These are phyloP conservation scores for Peribolospora baueri DNA, from an alignment of 768 basidiomycete species.

Conservation along the genomic window DNA sequence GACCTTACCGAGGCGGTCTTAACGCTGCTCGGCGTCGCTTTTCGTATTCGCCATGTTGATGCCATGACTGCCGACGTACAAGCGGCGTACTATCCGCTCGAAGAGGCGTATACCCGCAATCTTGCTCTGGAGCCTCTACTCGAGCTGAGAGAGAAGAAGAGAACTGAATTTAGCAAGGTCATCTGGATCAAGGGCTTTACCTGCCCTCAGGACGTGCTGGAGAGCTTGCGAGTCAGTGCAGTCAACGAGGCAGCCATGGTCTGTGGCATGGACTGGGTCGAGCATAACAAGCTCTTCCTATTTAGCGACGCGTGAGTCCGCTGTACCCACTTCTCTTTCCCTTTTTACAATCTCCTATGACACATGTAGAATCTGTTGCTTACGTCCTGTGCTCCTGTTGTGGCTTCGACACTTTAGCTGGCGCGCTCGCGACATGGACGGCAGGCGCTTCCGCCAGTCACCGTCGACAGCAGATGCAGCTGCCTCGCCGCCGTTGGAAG, in stretches of 20 bases:
- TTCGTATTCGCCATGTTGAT: constrained; percentile 70
- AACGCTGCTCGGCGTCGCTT: constrained; percentile 75
- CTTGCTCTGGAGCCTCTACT: constrained; percentile 69
- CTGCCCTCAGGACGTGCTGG: constrained; percentile 90
- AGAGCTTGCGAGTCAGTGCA: constrained; percentile 73
- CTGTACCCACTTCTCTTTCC: neutral
- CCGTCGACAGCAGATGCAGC: constrained; percentile 76
- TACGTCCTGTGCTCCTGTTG: neutral
- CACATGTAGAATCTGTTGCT: neutral
- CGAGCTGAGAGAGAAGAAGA: constrained; percentile 50
- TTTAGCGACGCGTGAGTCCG: constrained; percentile 69
- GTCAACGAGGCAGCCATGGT: constrained; percentile 91
- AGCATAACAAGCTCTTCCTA: constrained; percentile 89
- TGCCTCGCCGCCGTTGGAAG: constrained; percentile 77
- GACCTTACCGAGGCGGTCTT: constrained; percentile 91
- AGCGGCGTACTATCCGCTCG: constrained; percentile 80
- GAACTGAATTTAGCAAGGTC: constrained; percentile 66
- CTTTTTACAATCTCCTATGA: neutral
- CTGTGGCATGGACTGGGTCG: constrained; percentile 99
- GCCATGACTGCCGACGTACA: constrained; percentile 73
- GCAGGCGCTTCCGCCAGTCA: constrained; percentile 92
- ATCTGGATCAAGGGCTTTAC: constrained; percentile 98
- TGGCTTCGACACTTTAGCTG: constrained; percentile 30
- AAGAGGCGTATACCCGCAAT: constrained; percentile 85
- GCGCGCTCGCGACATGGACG: constrained; percentile 92